Evolutionary conservation across 306 rosid genomes (phyloP), one percentile per base, ranked within the genome.

Genomic region (Cucumis melo): DNA sequence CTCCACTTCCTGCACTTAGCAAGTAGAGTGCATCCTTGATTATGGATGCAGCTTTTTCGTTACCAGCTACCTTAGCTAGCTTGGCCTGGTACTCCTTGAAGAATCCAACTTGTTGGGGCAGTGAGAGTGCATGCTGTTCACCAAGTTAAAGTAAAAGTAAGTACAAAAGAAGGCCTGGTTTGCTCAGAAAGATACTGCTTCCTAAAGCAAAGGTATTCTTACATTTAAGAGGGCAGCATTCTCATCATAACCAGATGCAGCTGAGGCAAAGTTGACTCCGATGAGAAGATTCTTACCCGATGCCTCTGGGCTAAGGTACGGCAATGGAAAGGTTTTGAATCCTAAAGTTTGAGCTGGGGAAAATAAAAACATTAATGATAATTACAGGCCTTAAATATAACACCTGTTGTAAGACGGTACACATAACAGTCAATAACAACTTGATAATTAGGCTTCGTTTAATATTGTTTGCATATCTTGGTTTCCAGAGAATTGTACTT

Each of bases 231-330:
- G 12, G 56, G 98, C 95, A 79, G 99, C 97, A 20, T 76, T 85
- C 77, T 95, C 93, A 78, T 95, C 99, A 62, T 90, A 95, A 78
- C 99, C 98, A 8, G 99, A 91, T 29, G 93, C 98, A 86, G 98
- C 99, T 42, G 99, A 95, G 78, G 98, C 99, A 79, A 95, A 95
- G 85, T 95, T 95, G 57, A 89, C 92, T 75, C 99, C 99, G 74
- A 85, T 78, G 56, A 95, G 93, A 42, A 95, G 98, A 80, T 88
- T 92, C 74, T 92, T 89, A 82, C 99, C 98, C 38, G 99, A 86
- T 75, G 96, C 98, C 78, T 88, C 89, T 21, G 98, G 97, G 87
- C 99, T 95, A 65, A 92, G 98, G 78, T 95, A 95, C 59, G 99
- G 89, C 17, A 88, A 82, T 78, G 98, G 87, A 79, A 68, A 88